Percentiles rank a stretch among this genome's conserved stretches.
phyloP scores from a whole-genome alignment of 768 basidiomycete species.

The Kwoniella sp. region DNA sequence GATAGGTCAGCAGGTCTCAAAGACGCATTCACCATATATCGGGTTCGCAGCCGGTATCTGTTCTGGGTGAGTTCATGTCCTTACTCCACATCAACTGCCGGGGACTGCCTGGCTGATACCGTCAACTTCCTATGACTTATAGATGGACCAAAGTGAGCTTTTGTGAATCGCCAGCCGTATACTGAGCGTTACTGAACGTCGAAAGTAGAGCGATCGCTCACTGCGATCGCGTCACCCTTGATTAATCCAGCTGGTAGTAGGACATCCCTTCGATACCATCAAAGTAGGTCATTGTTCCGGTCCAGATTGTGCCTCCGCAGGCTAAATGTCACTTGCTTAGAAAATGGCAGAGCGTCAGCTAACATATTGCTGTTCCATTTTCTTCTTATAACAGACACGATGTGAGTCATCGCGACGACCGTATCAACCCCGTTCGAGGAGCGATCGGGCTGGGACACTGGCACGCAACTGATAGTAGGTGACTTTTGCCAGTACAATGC shows the following conservation, averaged over 20 bases:
- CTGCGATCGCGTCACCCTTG: neutral
- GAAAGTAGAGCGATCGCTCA: neutral
- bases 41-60: constrained; percentile 53
- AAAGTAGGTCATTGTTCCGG: too few species aligned
- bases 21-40: constrained; percentile 38
- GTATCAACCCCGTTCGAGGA: neutral
- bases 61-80: constrained; percentile 37
- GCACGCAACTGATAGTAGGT: too few species aligned
- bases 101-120: neutral
- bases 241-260: constrained; percentile 16
- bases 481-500: constrained; percentile 44
- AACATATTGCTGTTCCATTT: constrained; percentile 4
- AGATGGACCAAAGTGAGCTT: constrained; percentile 46
- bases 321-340: neutral
- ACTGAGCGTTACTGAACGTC: too few species aligned
- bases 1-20: constrained; percentile 2
- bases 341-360: neutral
- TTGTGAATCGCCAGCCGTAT: neutral
- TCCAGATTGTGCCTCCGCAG: too few species aligned
- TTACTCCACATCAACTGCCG: too few species aligned
- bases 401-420: constrained; percentile 24
- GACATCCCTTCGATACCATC: constrained; percentile 53
- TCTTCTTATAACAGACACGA: too few species aligned
- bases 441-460: too few species aligned
- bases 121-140: neutral